Evolutionary conservation across 225 moss, liverwort and hornwort species (phyloP), one percentile per base, ranked within the genome.

Genomic region (Climacium dendroides): DNA sequence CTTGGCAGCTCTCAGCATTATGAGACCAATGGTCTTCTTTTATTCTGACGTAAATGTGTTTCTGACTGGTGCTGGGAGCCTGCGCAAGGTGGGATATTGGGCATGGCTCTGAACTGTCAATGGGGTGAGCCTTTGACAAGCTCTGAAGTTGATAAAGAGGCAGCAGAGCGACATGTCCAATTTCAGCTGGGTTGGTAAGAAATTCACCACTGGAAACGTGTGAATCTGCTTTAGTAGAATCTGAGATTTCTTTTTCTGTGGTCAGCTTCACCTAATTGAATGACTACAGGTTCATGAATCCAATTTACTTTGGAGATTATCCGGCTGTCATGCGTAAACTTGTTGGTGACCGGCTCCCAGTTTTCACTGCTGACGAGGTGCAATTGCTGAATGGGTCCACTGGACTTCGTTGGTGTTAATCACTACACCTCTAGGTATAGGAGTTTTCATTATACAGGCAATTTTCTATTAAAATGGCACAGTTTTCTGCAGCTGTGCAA

Each of bases 251-350:
- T 82, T 16, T 85, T 83, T 35, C 9, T 50, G 5, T 23, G 34
- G 35, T 35, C 52, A 35, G 23, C 75, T 15, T 53, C 53, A 35
- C 53, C 53, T 75, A 53, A 53, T 75, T 23, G 75, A 62, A 70
- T 58, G 30, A 47, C 54, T 81, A 54, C 94, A 98, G 95, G 96
- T 95, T 89, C 69, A 37, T 97, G 87, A 94, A 96, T 92, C 97
- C 97, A 48, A 95, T 97, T 79, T 95, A 91, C 83, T 91, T 90
- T 84, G 98, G 98, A 90, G 97, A 97, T 79, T 95, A 98, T 90
- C 97, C 97, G 15, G 88, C 79, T 35, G 87, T 91, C 69, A 97
- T 99, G 97, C 93, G 91, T 50, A 75, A 90, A 60, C 61, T 66
- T 83, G 53, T 94, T 81, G 95, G 95, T 72, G 82, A 89, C 78